phyloP scores from a whole-genome alignment of 1,284 basidiomycete species.

The Malassezia sp. region DNA sequence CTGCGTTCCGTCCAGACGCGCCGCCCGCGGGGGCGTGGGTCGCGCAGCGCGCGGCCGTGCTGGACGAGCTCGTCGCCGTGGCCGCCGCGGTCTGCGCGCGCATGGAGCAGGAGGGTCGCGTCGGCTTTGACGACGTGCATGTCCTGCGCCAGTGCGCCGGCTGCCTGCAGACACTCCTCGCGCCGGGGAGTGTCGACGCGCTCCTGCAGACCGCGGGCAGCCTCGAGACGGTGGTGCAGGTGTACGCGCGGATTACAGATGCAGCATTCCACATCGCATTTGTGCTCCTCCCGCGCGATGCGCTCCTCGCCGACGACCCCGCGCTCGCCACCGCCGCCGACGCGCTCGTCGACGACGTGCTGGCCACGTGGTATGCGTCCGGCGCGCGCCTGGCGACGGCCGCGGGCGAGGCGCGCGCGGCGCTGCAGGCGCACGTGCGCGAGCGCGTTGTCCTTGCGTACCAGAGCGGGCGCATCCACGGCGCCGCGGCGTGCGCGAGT shows the following conservation, averaged over 20 bases:
- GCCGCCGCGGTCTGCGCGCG: background rate
- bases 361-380: slow-evolving; percentile 7
- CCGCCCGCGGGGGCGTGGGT: background rate
- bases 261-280: slow-evolving; percentile 3
- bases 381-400: slow-evolving; percentile 1
- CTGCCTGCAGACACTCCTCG: too few relatives aligned
- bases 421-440: slow-evolving; percentile 24
- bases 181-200: too few relatives aligned
- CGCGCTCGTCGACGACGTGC: slow-evolving; percentile 4
- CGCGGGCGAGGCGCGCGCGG: slow-evolving; percentile 1
- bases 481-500: slow-evolving; percentile 14
- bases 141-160: too few relatives aligned
- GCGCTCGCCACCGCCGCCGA: slow-evolving; percentile 9
- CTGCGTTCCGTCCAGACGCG: background rate
- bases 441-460: slow-evolving; percentile 32
- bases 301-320: slow-evolving; percentile 14
- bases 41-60: slow-evolving; percentile 6
- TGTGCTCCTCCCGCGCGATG: slow-evolving; percentile 20
- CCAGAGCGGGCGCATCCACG: slow-evolving; percentile 26
- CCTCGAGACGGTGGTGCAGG: background rate
- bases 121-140: background rate
- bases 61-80: background rate
- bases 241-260: slow-evolving; percentile 3
- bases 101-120: background rate
- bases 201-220: background rate